phyloP scores from a whole-genome alignment of 2,329 filamentous ascomycete species.

The Dryadomyces quercus-mongolicae region DNA sequence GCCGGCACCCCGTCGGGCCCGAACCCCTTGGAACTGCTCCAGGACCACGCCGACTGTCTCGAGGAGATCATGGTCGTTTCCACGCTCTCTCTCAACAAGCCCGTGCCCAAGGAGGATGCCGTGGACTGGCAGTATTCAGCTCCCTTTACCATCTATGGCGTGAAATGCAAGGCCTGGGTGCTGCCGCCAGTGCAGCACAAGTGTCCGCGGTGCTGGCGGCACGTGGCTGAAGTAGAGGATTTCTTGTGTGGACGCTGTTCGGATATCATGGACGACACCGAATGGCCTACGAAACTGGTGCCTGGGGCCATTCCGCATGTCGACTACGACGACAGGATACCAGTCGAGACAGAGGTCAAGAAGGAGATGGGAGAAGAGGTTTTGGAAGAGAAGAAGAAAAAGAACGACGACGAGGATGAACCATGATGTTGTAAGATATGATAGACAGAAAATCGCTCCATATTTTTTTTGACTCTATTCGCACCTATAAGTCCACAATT shows the following conservation, averaged over 20 bases:
- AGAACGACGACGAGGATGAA: neutral
- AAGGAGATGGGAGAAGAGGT: too few species aligned
- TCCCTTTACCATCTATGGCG: slow-evolving; percentile 28
- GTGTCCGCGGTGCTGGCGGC: slow-evolving; percentile 84
- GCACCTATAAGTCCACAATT: slow-evolving; percentile 41
- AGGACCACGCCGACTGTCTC: slow-evolving; percentile 31
- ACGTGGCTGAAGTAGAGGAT: slow-evolving; percentile 55
- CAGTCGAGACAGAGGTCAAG: too few species aligned
- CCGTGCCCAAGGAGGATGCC: slow-evolving; percentile 16
- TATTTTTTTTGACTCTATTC: slow-evolving; percentile 9
- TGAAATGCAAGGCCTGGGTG: slow-evolving; percentile 27
- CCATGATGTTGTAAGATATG: too few species aligned
- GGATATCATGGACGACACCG: slow-evolving; percentile 35
- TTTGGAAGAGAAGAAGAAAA: neutral
- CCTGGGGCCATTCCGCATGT: too few species aligned
- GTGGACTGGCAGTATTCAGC: slow-evolving; percentile 29
- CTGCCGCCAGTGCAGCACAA: slow-evolving; percentile 48
- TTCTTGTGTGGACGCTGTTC: slow-evolving; percentile 63
- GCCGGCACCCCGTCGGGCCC: slow-evolving; percentile 17
- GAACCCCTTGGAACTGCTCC: neutral
- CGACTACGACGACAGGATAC: too few species aligned
- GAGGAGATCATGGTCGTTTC: slow-evolving; percentile 59
- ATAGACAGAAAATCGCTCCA: slow-evolving; percentile 2
- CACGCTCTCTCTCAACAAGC: slow-evolving; percentile 36
- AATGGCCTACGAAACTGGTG: neutral